Percentiles rank a stretch among this genome's conserved stretches.
Conservation (phyloP, 306 rosid genomes). For the Hippophae rhamnoides region DNA sequence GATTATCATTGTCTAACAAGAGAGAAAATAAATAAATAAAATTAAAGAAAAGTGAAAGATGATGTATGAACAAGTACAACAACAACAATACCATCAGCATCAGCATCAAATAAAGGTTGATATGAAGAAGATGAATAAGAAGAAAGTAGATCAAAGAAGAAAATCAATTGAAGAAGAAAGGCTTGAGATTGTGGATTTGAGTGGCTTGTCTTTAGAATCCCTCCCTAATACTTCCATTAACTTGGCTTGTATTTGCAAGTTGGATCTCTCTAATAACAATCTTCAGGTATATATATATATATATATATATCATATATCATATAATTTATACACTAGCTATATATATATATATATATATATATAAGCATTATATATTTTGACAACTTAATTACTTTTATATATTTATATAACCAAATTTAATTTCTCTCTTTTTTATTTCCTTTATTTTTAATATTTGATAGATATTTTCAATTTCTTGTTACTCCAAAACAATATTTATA, state of each 20-base stretch:
- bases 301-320: background rate
- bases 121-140: slow-evolving; percentile 1
- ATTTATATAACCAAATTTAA: too few species aligned
- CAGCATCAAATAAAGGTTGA: slow-evolving; percentile 19
- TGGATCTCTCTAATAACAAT: slow-evolving; percentile 87
- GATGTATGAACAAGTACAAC: slow-evolving; percentile 45
- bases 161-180: slow-evolving; percentile 28
- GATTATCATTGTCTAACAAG: background rate
- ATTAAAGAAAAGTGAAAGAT: slow-evolving; percentile 16
- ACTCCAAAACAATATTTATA: too few species aligned
- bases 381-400: too few species aligned
- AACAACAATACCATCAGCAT: slow-evolving; percentile 17
- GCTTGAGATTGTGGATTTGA: slow-evolving; percentile 62
- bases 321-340: background rate
- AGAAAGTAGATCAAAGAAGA: slow-evolving; percentile 12
- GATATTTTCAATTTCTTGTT: too few species aligned
- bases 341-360: background rate
- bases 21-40: background rate
- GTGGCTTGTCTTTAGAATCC: slow-evolving; percentile 63
- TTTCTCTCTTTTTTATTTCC: too few species aligned
- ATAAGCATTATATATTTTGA: background rate
- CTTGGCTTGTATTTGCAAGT: slow-evolving; percentile 52
- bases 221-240: slow-evolving; percentile 66
- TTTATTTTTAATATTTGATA: too few species aligned
- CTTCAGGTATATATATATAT: slow-evolving; percentile 46